phyloP scores from a whole-genome alignment of 495 filamentous ascomycete genomes.

The Penicillium flavigenum region DNA sequence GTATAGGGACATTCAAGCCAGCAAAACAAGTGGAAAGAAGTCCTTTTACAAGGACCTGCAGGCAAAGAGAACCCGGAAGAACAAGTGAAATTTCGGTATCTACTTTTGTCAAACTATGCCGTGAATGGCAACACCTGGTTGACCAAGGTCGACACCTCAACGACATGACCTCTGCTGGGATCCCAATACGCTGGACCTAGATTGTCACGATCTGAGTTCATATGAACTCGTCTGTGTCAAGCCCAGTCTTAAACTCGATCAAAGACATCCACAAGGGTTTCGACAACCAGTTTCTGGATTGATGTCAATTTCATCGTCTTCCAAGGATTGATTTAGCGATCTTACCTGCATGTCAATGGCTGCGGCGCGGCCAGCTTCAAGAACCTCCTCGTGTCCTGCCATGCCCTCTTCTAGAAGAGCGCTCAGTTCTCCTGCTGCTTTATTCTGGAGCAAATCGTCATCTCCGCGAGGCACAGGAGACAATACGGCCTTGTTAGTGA shows the following conservation, averaged over 20 bases:
- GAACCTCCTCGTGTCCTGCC: conserved; percentile 71
- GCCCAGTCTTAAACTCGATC: conserved; percentile 3
- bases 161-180: not conserved
- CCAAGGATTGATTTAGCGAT: not conserved
- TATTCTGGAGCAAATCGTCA: conserved; percentile 42
- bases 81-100: conserved; percentile 23
- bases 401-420: conserved; percentile 60
- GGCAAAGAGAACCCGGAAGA: conserved; percentile 51
- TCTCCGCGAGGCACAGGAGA: conserved; percentile 64
- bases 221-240: not conserved
- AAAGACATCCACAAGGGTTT: conserved; percentile 36
- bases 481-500: conserved; percentile 72
- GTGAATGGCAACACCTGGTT: not conserved
- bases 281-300: conserved; percentile 42
- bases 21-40: conserved; percentile 71
- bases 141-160: not conserved
- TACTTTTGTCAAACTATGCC: not conserved
- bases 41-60: conserved; percentile 66
- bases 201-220: not conserved
- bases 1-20: conserved; percentile 64
- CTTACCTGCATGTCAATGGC: conserved; percentile 68
- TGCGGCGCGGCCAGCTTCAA: conserved; percentile 61
- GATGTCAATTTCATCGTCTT: conserved; percentile 20
- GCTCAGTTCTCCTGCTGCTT: conserved; percentile 50
- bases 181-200: not conserved